Conservation (phyloP, 805 yeast species). For the Candida boleticola region DNA sequence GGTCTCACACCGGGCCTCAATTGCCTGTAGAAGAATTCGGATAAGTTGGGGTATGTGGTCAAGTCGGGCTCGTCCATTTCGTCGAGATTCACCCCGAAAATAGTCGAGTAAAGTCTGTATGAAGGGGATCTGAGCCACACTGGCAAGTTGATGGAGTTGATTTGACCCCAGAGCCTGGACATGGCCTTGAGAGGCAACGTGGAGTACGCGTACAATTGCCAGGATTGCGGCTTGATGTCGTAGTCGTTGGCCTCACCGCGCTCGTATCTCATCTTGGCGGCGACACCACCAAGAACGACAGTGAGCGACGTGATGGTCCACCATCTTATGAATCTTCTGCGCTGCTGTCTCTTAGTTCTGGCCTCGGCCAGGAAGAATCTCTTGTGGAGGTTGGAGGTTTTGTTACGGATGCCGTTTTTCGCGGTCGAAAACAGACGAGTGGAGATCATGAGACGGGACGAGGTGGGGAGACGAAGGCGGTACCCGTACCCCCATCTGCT, state of each 20-base stretch:
- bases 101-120: constrained; percentile 67
- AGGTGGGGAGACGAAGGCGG: constrained; percentile 17
- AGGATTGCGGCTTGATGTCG: constrained; percentile 65
- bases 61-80: constrained; percentile 87
- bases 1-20: constrained; percentile 80
- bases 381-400: constrained; percentile 35
- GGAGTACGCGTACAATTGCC: constrained; percentile 88
- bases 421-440: constrained; percentile 35
- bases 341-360: constrained; percentile 35
- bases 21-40: constrained; percentile 87
- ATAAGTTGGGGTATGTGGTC: constrained; percentile 69
- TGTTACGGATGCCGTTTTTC: constrained; percentile 24
- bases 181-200: constrained; percentile 88
- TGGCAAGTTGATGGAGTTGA: constrained; percentile 82
- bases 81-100: constrained; percentile 85
- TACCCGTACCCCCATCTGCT: constrained; percentile 12
- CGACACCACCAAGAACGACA: constrained; percentile 53
- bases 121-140: constrained; percentile 85
- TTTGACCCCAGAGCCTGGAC: constrained; percentile 92
- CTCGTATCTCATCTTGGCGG: constrained; percentile 43
- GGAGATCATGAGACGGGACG: constrained; percentile 14
- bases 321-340: constrained; percentile 45
- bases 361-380: constrained; percentile 45
- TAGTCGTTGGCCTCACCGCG: constrained; percentile 31
- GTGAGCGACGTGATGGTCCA: constrained; percentile 56